Evolutionary conservation across 352 stramenopile species (phyloP).

Genomic region (Pythium vanterpoolii): DNA sequence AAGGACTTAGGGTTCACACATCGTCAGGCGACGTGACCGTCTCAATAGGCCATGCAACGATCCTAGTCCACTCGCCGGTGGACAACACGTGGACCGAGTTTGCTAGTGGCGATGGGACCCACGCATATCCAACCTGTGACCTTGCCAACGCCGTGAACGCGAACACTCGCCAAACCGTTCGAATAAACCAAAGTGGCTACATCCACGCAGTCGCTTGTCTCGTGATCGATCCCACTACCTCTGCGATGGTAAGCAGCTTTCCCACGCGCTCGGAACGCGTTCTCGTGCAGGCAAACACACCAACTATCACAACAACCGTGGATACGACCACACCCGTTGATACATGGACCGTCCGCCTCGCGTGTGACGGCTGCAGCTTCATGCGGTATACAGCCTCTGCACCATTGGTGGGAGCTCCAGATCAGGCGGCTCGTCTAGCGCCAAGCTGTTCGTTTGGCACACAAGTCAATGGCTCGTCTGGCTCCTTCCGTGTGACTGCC

Average conservation of each 20-base stretch:
- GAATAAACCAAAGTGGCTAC: slow-evolving; percentile 40
- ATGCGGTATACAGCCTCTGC: slow-evolving; percentile 37
- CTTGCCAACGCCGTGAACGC: not conserved
- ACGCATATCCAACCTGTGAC: slow-evolving; percentile 46
- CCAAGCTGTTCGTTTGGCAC: slow-evolving; percentile 49
- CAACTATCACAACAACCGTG: slow-evolving; percentile 30
- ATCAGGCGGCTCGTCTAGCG: slow-evolving; percentile 1
- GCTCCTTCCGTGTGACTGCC: slow-evolving; percentile 23
- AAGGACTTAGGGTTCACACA: not conserved
- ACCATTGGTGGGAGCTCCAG: not conserved
- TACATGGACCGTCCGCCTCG: slow-evolving; percentile 33
- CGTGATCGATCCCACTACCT: slow-evolving; percentile 9
- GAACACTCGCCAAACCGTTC: slow-evolving; percentile 6
- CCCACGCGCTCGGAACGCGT: slow-evolving; percentile 38
- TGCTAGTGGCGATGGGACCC: slow-evolving; percentile 48
- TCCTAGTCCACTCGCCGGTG: slow-evolving; percentile 39
- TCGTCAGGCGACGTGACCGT: slow-evolving; percentile 6
- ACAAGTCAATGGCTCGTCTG: slow-evolving; percentile 8
- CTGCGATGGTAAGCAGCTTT: slow-evolving; percentile 43
- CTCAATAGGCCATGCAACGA: slow-evolving; percentile 19
- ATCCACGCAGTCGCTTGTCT: slow-evolving; percentile 55
- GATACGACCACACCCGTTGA: slow-evolving; percentile 32
- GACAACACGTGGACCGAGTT: slow-evolving; percentile 47
- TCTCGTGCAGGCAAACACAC: slow-evolving; percentile 37
- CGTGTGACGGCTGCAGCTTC: slow-evolving; percentile 38